A percentile compares a stretch with the other conserved stretches of the same genome.
These are phyloP conservation scores for Ascochyta fabae DNA, from an alignment of 2,329 filamentous ascomycete genomes.

Conservation along the genomic window DNA sequence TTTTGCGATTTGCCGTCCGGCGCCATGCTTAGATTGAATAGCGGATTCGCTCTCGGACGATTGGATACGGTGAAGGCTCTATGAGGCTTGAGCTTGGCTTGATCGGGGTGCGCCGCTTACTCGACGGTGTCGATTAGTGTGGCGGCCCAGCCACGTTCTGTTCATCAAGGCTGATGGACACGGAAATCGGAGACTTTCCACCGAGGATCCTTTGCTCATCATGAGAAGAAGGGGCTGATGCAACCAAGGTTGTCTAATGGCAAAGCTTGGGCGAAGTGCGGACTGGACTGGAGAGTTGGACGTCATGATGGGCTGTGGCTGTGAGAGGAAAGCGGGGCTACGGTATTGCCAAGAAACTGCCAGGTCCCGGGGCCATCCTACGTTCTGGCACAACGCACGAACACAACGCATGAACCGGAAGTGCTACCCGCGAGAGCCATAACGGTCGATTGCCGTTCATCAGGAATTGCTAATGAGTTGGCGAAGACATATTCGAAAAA, in stretches of 20 bases:
- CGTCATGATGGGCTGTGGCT: conserved; percentile 16
- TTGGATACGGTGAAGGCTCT: conserved; percentile 11
- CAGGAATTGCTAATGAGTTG: background rate
- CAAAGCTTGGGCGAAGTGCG: background rate
- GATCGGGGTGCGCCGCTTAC: conserved; percentile 15
- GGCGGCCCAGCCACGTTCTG: conserved; percentile 13
- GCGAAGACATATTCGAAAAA: background rate
- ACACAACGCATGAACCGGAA: conserved; percentile 2
- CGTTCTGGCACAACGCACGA: conserved; percentile 13
- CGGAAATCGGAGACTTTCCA: background rate
- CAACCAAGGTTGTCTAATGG: background rate
- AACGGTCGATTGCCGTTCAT: background rate
- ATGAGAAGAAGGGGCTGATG: background rate
- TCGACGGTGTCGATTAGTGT: conserved; percentile 13
- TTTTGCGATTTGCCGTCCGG: conserved; percentile 13
- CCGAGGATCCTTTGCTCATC: background rate
- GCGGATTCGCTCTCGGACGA: conserved; percentile 6
- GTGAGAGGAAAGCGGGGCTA: conserved; percentile 9
- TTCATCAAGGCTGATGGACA: background rate
- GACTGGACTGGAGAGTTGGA: background rate
- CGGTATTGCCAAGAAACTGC: conserved; percentile 14
- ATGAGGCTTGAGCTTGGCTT: conserved; percentile 14
- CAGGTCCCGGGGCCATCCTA: conserved; percentile 13
- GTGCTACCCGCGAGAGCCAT: conserved; percentile 1
- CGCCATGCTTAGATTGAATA: conserved; percentile 15